Evolutionary conservation across 352 stramenopile species (phyloP), one percentile per base, ranked within the genome.

Genomic region (Phytophthora cactorum): DNA sequence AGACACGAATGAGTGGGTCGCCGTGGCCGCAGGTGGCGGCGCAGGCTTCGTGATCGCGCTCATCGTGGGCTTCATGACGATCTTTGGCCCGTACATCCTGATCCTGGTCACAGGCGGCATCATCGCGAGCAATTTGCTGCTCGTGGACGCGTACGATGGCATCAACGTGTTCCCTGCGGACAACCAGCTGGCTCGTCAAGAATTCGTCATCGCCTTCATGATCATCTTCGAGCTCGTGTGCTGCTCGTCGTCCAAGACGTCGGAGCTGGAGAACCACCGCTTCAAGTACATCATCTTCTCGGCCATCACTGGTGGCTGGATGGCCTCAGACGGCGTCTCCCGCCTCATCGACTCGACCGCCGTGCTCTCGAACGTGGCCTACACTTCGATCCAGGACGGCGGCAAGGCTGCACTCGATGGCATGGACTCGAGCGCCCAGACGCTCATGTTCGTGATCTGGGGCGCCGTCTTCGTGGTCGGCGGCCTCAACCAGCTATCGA

Each of bases 201-300:
- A 96, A 59, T 96, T 96, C 72, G 81, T 96, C 11, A 77, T 96
- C 58, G 85, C 86, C 39, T 96, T 96, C 66, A 85, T 91, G 49
- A 89, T 96, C 55, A 91, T 96, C 64, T 96, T 93, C 56, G 71
- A 93, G 66, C 77, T 96, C 34, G 73, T 96, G n/a, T 95, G 84
- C 53, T 77, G 74, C 46, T 93, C 85, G 1, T 63, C 60, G 28
- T 94, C 85, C 64, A 96, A 96, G 81, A 90, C 84, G 5, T 73
- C 70, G 8, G 89, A 96, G 49, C 70, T 94, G 25, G 89, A 96
- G 71, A 95, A 92, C 78, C 89, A 96, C 75, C 87, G 89, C 14
- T 91, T 96, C 79, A 96, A 96, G 76, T 96, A 96, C 62, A 78
- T 95, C 2, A 5, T 94, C n/a, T 90, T 96, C 49, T 86, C 85